A percentile compares a stretch with the other conserved stretches of the same genome.
Conservation (phyloP, 345 rosid species). For the Eucalyptus cloeziana region DNA sequence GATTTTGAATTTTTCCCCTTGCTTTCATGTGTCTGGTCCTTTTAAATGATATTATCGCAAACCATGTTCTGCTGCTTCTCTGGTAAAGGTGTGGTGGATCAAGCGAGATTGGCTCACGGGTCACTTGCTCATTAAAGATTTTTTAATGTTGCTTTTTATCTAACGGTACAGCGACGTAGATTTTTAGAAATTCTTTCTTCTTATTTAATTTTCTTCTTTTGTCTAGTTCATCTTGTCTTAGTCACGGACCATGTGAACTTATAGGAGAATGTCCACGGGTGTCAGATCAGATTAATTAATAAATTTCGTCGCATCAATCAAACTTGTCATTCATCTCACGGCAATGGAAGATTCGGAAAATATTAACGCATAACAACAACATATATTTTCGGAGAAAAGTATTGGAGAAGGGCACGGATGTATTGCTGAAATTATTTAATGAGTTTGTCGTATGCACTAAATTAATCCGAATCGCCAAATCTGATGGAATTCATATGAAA, state of each 20-base stretch:
- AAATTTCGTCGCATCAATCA: neutral
- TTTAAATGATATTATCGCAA: neutral
- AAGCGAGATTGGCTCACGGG: neutral
- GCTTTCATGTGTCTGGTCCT: neutral
- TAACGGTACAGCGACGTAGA: no score
- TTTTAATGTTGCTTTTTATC: no score
- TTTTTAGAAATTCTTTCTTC: no score
- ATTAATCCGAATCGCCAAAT: no score
- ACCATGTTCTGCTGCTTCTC: neutral
- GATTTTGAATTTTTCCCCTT: neutral
- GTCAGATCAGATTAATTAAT: neutral
- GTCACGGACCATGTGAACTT: neutral
- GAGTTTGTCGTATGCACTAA: rapidly evolving
- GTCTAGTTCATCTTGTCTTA: neutral
- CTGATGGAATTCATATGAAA: no score
- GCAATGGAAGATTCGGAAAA: neutral
- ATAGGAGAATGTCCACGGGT: neutral
- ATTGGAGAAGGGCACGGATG: rapidly evolving
- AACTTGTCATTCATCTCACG: neutral
- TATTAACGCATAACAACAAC: neutral
- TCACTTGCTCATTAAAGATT: neutral
- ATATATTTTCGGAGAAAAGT: neutral
- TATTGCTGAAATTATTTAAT: no score
- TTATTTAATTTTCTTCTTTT: no score
- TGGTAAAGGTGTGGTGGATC: neutral